Evolutionary conservation across 495 filamentous ascomycete genomes (phyloP), one percentile per base, ranked within the genome.

Genomic region (Emericellopsis terricola): DNA sequence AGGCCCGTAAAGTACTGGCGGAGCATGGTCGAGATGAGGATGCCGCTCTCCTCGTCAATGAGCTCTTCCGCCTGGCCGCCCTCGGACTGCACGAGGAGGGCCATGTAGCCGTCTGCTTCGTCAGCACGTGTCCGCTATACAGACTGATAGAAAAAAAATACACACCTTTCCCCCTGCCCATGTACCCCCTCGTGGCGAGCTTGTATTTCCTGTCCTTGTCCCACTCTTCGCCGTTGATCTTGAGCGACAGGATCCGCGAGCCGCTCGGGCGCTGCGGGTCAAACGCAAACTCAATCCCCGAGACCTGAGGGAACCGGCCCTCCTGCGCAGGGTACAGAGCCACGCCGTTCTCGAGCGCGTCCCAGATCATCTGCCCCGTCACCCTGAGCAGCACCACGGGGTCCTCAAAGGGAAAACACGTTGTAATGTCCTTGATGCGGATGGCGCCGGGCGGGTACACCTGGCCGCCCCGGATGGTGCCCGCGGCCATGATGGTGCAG

Each of bases 391-490:
- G 73, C 0, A 92, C 74, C 3, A 86, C 77, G 0, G 85, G 86
- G 35, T 94, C 85, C 45, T 93, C 85, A 40, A 94, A 94, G 0
- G 85, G 85, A 46, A 94, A 94, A 41, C 81, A 85, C 30, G 75
- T 72, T 37, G 60, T 62, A 9, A 94, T 67, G 45, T 94, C 85
- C 39, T 78, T 78, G 19, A 91, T 49, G 9, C 69, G 58, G 3
- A 94, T 48, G 3, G 85, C 60, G 0, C 85, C 85, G 0, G 80
- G 78, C 0, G 78, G 68, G 38, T 93, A 93, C 24, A 94, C 73
- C 51, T 87, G 81, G 40, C 92, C 85, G 3, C 85, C 85, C 7
- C 85, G 66, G 34, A 92, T 79, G n/a, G 85, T 94, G 1, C 85
- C 85, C 0, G 76, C 71, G 0, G 79, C 81, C 73, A 93, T 87